Conservation (phyloP, 1,139 yeast species). For the Petasospora rhodanensis region DNA sequence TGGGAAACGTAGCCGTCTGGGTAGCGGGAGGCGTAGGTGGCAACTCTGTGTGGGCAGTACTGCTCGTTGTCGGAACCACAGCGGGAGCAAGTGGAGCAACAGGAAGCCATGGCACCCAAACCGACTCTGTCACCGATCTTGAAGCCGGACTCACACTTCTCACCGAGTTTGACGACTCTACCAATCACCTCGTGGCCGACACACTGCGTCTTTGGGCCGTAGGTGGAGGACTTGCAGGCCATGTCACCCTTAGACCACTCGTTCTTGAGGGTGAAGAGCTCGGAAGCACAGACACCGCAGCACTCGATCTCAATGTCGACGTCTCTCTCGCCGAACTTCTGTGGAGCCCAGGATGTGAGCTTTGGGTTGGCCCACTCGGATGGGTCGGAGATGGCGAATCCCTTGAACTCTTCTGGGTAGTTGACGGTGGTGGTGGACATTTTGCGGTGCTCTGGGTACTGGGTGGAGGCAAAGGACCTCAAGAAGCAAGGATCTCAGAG, state of each 20-base stretch:
- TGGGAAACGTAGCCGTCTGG: slow-evolving; percentile 42
- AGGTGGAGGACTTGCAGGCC: slow-evolving; percentile 21
- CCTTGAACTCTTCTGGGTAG: slow-evolving; percentile 42
- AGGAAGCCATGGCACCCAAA: slow-evolving; percentile 44
- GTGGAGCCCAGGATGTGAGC: slow-evolving; percentile 32
- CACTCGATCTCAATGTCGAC: slow-evolving; percentile 36
- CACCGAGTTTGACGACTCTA: slow-evolving; percentile 39
- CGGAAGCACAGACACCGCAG: slow-evolving; percentile 58
- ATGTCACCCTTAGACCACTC: slow-evolving; percentile 36
- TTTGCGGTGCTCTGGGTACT: too few species aligned
- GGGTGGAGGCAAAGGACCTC: too few species aligned
- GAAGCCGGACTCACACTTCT: slow-evolving; percentile 30
- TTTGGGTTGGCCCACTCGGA: slow-evolving; percentile 42
- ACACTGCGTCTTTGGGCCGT: slow-evolving; percentile 32
- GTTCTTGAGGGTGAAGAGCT: slow-evolving; percentile 39
- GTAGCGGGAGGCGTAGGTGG: slow-evolving; percentile 40
- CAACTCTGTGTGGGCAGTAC: slow-evolving; percentile 40
- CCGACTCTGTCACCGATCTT: slow-evolving; percentile 47
- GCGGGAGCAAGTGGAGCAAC: slow-evolving; percentile 43
- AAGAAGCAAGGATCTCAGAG: too few species aligned
- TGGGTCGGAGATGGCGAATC: slow-evolving; percentile 39
- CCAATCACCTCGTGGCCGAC: slow-evolving; percentile 52
- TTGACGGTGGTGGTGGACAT: slow-evolving; percentile 28
- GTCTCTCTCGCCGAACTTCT: slow-evolving; percentile 30
- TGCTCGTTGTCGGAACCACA: slow-evolving; percentile 41